Base-by-base conservation (phyloP, 768 basidiomycete species). In the Mycena galopus region DNA sequence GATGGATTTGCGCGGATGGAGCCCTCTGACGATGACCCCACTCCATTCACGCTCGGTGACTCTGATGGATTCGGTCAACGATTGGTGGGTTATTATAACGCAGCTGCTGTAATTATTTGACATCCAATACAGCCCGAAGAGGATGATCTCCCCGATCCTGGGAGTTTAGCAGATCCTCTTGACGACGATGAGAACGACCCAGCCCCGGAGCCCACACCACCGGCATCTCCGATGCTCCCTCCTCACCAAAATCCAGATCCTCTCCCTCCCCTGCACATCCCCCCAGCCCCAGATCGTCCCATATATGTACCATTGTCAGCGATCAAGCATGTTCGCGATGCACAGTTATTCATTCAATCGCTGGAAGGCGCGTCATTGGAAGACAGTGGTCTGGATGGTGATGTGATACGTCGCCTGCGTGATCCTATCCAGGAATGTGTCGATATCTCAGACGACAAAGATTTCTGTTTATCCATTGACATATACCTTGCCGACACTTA, bases 391-490 rank as follows among this genome's bases (percentile, higher is more conserved):
- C 35, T 60, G 23, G 23, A 25, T 47, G 21, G 21, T 21, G 56
- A 57, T 12, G 27, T 35, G 11, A 16, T 66, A 6, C 8, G 42
- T 21, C 39, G 37, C 11, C 33, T 66, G 10, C 53, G 42, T 5
- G 29, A 66, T 47, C 65, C 65, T 2, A 66, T 66, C 27, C 55
- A 57, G 19, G 9, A 17, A 27, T 58, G 37, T 47, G 65, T 66
- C 30, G 56, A 66, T 35, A 44, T 57, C 11, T 30, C 19, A 2
- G 55, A 66, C 30, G 29, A 66, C 10, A 58, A 57, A 25, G 56
- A 67, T 27, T 57, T 67, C 17, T 25, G 50, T 12, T 71, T 79
- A 6, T 77, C 74, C n/a, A 50, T 83, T 4, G 76, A 78, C n/a
- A 82, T 0, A 84, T 76, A 42, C 29, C 62, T 56, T 27, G 55